These are phyloP conservation scores for Trametes coccinea DNA, from an alignment of 768 basidiomycete species.

Conservation along the genomic window DNA sequence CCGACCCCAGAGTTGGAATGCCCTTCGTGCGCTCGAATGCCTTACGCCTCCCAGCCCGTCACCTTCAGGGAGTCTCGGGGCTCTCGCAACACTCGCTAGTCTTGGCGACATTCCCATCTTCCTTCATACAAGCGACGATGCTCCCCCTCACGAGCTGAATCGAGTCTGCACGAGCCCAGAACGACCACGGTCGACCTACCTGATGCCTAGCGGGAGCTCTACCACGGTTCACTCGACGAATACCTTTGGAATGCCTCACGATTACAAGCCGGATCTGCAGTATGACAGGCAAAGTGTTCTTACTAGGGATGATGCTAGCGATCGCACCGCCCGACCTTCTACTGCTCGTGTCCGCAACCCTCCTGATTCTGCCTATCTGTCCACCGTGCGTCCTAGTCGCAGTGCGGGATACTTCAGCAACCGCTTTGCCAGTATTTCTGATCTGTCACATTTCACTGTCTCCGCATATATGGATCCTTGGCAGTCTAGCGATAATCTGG, in stretches of 20 bases:
- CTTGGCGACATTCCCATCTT: conserved; percentile 32
- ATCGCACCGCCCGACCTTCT: background rate
- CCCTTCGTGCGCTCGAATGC: conserved; percentile 25
- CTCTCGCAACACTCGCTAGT: conserved; percentile 23
- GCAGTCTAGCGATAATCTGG: conserved; percentile 3
- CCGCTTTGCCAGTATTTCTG: conserved; percentile 14
- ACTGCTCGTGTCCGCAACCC: background rate
- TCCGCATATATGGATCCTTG: conserved; percentile 17
- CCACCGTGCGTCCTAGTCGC: background rate
- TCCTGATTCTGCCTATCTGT: background rate
- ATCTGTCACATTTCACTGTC: conserved; percentile 20
- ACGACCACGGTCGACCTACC: background rate
- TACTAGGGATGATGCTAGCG: conserved; percentile 1
- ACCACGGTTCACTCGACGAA: conserved; percentile 23
- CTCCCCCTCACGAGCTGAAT: conserved; percentile 5
- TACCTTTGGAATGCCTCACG: conserved; percentile 22
- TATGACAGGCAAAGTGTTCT: background rate
- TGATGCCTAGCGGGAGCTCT: conserved; percentile 20
- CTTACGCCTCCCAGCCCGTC: conserved; percentile 28
- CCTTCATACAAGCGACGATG: conserved; percentile 18
- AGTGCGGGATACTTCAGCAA: conserved; percentile 20
- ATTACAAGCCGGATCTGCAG: background rate
- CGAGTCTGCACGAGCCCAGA: background rate
- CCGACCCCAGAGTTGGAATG: conserved; percentile 25
- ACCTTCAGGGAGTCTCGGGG: conserved; percentile 22